A percentile compares a stretch with the other conserved stretches of the same genome.
Conservation (phyloP, 2,329 filamentous ascomycete species). For the Diplodia intermedia region DNA sequence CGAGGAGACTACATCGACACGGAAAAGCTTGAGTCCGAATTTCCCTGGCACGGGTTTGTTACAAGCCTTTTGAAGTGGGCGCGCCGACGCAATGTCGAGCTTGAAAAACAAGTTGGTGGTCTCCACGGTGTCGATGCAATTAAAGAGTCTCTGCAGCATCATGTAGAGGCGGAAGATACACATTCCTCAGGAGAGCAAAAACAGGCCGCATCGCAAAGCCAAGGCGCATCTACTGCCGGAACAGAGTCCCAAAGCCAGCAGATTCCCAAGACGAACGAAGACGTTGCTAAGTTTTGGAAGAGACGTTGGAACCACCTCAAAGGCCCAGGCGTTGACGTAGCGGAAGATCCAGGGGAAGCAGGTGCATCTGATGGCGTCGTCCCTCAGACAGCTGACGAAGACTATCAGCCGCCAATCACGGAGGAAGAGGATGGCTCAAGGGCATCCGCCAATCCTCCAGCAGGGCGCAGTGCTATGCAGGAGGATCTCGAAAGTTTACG, state of each 20-base stretch:
- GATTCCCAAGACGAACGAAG: not conserved
- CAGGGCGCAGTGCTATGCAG: conserved; percentile 26
- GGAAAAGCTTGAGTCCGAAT: conserved; percentile 53
- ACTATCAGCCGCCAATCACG: conserved; percentile 35
- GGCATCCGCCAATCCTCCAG: conserved; percentile 25
- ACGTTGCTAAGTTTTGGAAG: conserved; percentile 27
- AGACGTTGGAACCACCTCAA: conserved; percentile 37
- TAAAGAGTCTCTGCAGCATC: not conserved
- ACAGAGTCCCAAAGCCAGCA: conserved; percentile 7
- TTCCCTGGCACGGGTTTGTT: conserved; percentile 59
- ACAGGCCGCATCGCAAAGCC: conserved; percentile 36
- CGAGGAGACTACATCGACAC: conserved; percentile 50
- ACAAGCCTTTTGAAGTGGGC: conserved; percentile 56
- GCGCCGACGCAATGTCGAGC: conserved; percentile 53
- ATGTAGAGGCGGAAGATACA: not conserved
- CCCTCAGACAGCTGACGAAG: not conserved
- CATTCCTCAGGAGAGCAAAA: conserved; percentile 40
- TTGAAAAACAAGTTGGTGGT: conserved; percentile 51
- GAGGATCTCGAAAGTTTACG: conserved; percentile 34
- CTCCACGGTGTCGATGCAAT: conserved; percentile 56
- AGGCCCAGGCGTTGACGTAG: not conserved
- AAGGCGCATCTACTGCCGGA: conserved; percentile 26
- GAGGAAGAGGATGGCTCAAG: conserved; percentile 36
- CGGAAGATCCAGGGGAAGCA: not conserved
- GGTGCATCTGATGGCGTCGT: not conserved